A percentile compares a stretch with the other conserved stretches of the same genome.
Conservation (phyloP, 2,329 filamentous ascomycete species). For the Pseudogymnoascus sp. region DNA sequence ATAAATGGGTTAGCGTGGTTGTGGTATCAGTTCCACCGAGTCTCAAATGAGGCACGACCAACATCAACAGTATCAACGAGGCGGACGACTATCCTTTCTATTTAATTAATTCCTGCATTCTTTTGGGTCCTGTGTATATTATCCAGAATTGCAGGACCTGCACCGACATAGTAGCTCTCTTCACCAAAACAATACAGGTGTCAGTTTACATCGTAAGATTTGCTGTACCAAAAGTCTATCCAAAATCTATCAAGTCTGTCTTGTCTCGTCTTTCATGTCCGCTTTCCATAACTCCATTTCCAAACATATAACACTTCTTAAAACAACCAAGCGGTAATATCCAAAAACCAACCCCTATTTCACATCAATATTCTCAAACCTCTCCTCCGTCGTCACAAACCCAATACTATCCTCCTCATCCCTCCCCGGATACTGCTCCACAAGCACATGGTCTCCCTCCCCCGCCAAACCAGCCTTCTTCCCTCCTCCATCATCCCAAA, state of each 20-base stretch:
- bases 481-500: not conserved
- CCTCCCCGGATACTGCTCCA: not conserved
- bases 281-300: not conserved
- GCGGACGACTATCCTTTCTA: not conserved
- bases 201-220: not conserved
- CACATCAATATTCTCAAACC: slow-evolving; percentile 1
- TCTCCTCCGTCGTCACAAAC: not conserved
- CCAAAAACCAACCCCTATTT: not conserved
- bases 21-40: not conserved
- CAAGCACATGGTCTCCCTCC: not conserved
- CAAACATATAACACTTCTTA: not conserved
- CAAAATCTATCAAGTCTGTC: not conserved
- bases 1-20: not conserved
- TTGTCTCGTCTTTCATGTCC: not conserved
- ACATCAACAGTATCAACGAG: not conserved
- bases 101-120: not conserved
- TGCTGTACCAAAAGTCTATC: not conserved
- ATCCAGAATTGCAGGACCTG: not conserved
- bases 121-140: not conserved
- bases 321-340: not conserved
- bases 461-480: not conserved
- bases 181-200: not conserved
- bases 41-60: not conserved
- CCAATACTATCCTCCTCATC: slow-evolving; percentile 1
- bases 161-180: not conserved